These are phyloP conservation scores for Auriscalpium vulgare DNA, from an alignment of 768 basidiomycete species.

Conservation along the genomic window DNA sequence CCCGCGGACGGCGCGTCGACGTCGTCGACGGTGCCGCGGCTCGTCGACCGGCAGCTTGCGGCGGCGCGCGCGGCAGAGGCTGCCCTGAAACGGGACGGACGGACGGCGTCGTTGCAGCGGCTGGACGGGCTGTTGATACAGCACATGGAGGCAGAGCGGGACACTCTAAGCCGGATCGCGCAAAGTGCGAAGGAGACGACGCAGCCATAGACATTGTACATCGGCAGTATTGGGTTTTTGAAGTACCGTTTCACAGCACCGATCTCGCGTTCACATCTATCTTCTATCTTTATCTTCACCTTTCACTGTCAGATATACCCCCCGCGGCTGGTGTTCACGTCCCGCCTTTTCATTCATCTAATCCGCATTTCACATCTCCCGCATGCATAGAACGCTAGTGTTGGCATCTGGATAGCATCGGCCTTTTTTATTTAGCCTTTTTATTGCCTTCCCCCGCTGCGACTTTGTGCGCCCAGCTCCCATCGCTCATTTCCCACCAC, in stretches of 20 bases:
- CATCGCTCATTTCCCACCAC: no score
- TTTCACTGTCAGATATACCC: neutral
- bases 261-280: neutral
- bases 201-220: slow-evolving; percentile 3
- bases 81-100: slow-evolving; percentile 27
- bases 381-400: neutral
- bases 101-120: slow-evolving; percentile 52
- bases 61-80: slow-evolving; percentile 25
- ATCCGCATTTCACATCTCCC: neutral
- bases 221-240: neutral
- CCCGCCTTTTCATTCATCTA: neutral
- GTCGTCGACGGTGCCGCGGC: slow-evolving; percentile 1
- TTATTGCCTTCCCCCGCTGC: no score
- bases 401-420: neutral
- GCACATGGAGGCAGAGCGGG: slow-evolving; percentile 80
- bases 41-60: slow-evolving; percentile 3
- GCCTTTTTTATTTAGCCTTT: neutral
- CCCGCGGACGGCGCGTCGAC: slow-evolving; percentile 3
- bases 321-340: neutral
- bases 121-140: slow-evolving; percentile 75
- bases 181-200: slow-evolving; percentile 21
- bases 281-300: neutral
- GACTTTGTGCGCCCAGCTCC: no score
- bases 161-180: slow-evolving; percentile 72
- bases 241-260: no score